These are phyloP conservation scores for Aquilaria sinensis DNA, from an alignment of 345 rosid species.

Conservation along the genomic window DNA sequence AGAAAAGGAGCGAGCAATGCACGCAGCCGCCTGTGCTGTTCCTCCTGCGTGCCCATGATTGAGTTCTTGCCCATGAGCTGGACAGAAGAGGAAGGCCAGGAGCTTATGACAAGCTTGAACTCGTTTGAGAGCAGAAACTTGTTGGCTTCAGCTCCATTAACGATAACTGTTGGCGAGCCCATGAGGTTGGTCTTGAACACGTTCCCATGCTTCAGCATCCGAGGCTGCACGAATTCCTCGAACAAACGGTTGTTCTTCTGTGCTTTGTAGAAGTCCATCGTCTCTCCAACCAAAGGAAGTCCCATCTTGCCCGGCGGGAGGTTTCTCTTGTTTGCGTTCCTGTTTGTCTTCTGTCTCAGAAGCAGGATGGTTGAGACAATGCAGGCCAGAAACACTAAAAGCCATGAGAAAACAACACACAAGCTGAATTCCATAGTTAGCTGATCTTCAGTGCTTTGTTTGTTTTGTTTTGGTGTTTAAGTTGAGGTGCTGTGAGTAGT, in stretches of 20 bases:
- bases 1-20: slow-evolving; percentile 45
- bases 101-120: slow-evolving; percentile 67
- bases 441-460: slow-evolving; percentile 3
- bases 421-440: slow-evolving; percentile 11
- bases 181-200: slow-evolving; percentile 62
- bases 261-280: slow-evolving; percentile 61
- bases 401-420: slow-evolving; percentile 30
- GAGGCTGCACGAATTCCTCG: slow-evolving; percentile 57
- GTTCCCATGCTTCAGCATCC: slow-evolving; percentile 51
- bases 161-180: slow-evolving; percentile 63
- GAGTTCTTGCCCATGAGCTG: slow-evolving; percentile 62
- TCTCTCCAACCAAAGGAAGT: slow-evolving; percentile 67
- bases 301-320: slow-evolving; percentile 74
- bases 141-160: slow-evolving; percentile 67
- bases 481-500: no score
- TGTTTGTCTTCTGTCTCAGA: slow-evolving; percentile 26
- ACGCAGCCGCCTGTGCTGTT: slow-evolving; percentile 39
- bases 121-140: slow-evolving; percentile 55
- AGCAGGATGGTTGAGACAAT: slow-evolving; percentile 28
- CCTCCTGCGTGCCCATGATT: slow-evolving; percentile 65
- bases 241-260: slow-evolving; percentile 48
- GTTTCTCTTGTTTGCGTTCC: slow-evolving; percentile 14
- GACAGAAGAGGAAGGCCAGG: slow-evolving; percentile 75
- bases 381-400: slow-evolving; percentile 24
- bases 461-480: neutral